Base-by-base conservation (phyloP, 768 basidiomycete species). In the Suillus hirtellus region DNA sequence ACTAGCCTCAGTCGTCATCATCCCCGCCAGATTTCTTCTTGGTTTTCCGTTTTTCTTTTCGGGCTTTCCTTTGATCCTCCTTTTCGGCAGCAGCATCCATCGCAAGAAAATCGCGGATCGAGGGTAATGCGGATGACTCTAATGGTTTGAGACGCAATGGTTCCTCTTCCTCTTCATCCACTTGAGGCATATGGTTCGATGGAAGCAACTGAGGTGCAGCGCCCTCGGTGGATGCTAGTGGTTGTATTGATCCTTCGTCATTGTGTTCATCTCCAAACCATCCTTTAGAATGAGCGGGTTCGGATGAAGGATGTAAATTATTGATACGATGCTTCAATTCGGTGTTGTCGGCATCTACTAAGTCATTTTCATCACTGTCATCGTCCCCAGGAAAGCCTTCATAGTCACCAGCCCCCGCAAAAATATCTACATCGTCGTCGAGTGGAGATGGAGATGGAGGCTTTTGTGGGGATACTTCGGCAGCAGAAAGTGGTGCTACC, bases 341-440 rank as follows among this genome's bases (percentile, higher is more conserved):
- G 27, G 66, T 67, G 61, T 67, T 66, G 35, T 40, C 37, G 27
- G 37, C 58, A 59, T 64, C 43, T 15, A 63, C 61, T 11, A 62
- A 62, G n/a, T 46, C 68, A 54, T 66, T 62, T 47, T 49, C 63
- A 59, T 72, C 64, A 40, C 65, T 67, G 3, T 38, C 63, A 21
- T 85, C 83, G 56, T 84, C 84, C 24, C 80, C 86, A 4, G 77
- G 83, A 8, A 90, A 72, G 1, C 91, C 91, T 59, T 89, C 82
- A 70, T 96, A 97, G 56, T 93, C 92, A 10, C 89, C 94, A 5
- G 86, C 92, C 60, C 79, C 95, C 2, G 86, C 90, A 72, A 97
- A 97, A 49, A 97, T 96, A 71, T 96, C 91, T 47, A 93, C 84
- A 60, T 93, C 86, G 21, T 86, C 86, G n/a, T 79, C 65, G 7